A percentile compares a stretch with the other conserved stretches of the same genome.
phyloP scores from a whole-genome alignment of 1,284 basidiomycete genomes.

The Irpex rosettiformis region DNA sequence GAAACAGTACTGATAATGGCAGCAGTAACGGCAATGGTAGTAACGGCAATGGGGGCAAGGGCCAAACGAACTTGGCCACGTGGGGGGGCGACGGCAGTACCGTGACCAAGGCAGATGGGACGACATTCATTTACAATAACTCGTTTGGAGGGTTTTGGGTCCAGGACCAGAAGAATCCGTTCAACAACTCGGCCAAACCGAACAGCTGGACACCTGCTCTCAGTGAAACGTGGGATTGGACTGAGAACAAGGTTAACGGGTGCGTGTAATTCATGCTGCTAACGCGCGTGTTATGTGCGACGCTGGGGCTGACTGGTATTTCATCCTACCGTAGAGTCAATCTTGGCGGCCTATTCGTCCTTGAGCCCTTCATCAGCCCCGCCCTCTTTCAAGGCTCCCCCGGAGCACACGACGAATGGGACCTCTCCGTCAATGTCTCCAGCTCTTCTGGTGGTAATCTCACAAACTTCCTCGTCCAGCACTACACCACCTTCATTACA shows the following conservation, averaged over 20 bases:
- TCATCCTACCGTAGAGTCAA: too few relatives aligned
- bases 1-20: conserved; percentile 11
- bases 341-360: conserved; percentile 67
- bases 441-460: conserved; percentile 45
- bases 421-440: conserved; percentile 37
- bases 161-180: conserved; percentile 55
- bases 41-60: conserved; percentile 11
- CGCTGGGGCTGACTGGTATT: too few relatives aligned
- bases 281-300: background rate
- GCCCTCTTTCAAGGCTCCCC: conserved; percentile 72
- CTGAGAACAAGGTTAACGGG: conserved; percentile 64
- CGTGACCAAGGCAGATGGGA: conserved; percentile 59
- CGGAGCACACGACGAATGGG: conserved; percentile 55
- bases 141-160: conserved; percentile 67
- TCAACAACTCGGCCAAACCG: conserved; percentile 57
- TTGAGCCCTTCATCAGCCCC: conserved; percentile 83
- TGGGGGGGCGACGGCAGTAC: conserved; percentile 64
- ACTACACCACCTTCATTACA: conserved; percentile 55
- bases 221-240: conserved; percentile 71
- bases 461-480: conserved; percentile 34
- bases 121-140: conserved; percentile 67
- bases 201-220: conserved; percentile 62
- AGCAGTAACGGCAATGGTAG: conserved; percentile 13
- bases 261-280: conserved; percentile 25
- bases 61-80: conserved; percentile 21